phyloP scores from a whole-genome alignment of 2,329 filamentous ascomycete genomes.

The Pyrenophora teres region DNA sequence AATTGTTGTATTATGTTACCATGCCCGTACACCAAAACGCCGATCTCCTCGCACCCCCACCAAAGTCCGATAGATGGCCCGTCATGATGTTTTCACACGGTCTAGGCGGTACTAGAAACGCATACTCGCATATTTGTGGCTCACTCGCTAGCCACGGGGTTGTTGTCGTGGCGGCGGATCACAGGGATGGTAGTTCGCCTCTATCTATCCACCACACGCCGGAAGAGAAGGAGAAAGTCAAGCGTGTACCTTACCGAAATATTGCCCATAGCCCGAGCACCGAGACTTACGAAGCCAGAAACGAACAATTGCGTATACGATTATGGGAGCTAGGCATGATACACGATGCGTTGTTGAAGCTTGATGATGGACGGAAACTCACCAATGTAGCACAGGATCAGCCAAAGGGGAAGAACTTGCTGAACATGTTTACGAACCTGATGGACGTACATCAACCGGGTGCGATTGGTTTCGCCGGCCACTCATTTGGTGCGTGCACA shows the following conservation, averaged over 20 bases:
- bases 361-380: slow-evolving; percentile 62
- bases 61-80: slow-evolving; percentile 67
- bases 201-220: slow-evolving; percentile 72
- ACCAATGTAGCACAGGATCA: slow-evolving; percentile 53
- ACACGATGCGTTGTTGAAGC: slow-evolving; percentile 68
- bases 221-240: slow-evolving; percentile 45
- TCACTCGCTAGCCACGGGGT: slow-evolving; percentile 81
- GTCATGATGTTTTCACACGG: slow-evolving; percentile 87
- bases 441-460: slow-evolving; percentile 74
- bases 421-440: slow-evolving; percentile 64
- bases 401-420: slow-evolving; percentile 48
- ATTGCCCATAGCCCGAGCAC: slow-evolving; percentile 66
- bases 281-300: slow-evolving; percentile 69
- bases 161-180: slow-evolving; percentile 80
- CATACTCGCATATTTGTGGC: slow-evolving; percentile 81
- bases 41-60: slow-evolving; percentile 57
- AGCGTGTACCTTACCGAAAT: slow-evolving; percentile 51
- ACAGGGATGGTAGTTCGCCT: slow-evolving; percentile 79
- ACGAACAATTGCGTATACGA: slow-evolving; percentile 74
- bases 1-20: slow-evolving; percentile 72
- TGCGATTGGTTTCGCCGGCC: slow-evolving; percentile 74
- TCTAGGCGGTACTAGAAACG: slow-evolving; percentile 77
- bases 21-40: slow-evolving; percentile 77
- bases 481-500: slow-evolving; percentile 80
- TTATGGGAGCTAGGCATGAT: slow-evolving; percentile 78